Evolutionary conservation across 2,329 filamentous ascomycete species (phyloP), one percentile per base, ranked within the genome.

Genomic region (Pseudogymnoascus sp.): DNA sequence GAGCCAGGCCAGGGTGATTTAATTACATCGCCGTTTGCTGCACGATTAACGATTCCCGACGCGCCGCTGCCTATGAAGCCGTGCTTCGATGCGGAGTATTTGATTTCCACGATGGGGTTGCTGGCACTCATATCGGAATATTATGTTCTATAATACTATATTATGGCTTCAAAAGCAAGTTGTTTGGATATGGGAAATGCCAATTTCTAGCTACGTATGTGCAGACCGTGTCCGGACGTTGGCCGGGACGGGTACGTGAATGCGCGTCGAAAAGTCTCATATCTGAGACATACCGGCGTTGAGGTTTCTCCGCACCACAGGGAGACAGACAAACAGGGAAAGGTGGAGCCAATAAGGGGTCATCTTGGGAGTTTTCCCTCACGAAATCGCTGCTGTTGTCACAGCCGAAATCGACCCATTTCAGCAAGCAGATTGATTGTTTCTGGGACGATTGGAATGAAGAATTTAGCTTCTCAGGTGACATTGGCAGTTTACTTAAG

Each of bases 1-100:
- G 22, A 54, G 22, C 61, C 63, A 28, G 64, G 60, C 63, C 63
- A 66, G 57, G 65, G 64, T 22, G 63, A 62, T 58, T 66, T 66
- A 11, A 62, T 18, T 43, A 67, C 60, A 18, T 62, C 43, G 37
- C 63, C 63, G 20, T 20, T 62, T 12, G 60, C 25, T 38, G 61
- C 57, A 35, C 60, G 59, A 25, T 66, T 63, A 1, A 65, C 38
- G 34, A 65, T 58, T 14, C 64, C 65, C 32, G 65, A 61, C 38
- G 62, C 63, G 16, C 65, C 64, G 14, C 62, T 39, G 30, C 50
- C 35, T 41, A 63, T 57, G 39, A 30, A 32, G 4, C 58, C 50
- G 32, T 38, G 62, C 39, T 62, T 64, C 22, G 63, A 59, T 18
- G 12, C 9, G 6, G n/a, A 16, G 39, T 60, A 60, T 47, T 60